phyloP scores from a whole-genome alignment of 2,329 filamentous ascomycete genomes.

The Stemphylium lycopersici region DNA sequence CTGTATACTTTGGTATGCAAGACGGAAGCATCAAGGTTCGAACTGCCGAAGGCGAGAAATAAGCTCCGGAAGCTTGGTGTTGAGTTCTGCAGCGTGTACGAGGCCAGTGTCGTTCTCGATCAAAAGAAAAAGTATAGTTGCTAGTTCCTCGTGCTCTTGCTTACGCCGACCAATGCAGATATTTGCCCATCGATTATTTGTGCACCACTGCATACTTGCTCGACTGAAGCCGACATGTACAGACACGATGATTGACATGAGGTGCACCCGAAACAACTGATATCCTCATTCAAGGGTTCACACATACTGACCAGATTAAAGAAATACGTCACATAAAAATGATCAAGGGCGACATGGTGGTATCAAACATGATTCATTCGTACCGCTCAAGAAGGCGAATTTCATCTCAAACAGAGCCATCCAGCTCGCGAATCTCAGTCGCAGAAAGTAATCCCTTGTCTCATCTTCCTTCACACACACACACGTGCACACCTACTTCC shows the following conservation, averaged over 20 bases:
- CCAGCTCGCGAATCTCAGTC: constrained; percentile 18
- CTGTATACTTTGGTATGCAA: constrained; percentile 92
- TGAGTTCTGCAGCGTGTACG: neutral
- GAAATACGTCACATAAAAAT: too few species aligned
- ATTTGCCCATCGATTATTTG: neutral
- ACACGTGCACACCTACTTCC: neutral
- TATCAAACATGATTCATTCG: constrained; percentile 10
- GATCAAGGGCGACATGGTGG: neutral
- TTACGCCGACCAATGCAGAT: neutral
- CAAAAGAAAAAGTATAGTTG: neutral
- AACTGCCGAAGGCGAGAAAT: constrained; percentile 36
- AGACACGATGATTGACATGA: too few species aligned
- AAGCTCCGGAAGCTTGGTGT: neutral
- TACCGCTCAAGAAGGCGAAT: neutral
- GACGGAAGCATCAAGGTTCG: constrained; percentile 56
- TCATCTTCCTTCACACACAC: neutral
- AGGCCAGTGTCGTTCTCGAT: neutral
- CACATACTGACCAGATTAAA: too few species aligned
- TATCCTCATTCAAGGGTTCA: too few species aligned
- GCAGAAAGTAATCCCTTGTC: constrained; percentile 16
- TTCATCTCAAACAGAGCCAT: constrained; percentile 17
- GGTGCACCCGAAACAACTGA: too few species aligned
- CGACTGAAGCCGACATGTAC: too few species aligned
- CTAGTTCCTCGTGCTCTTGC: too few species aligned
- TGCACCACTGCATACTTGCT: too few species aligned